A percentile compares a stretch with the other conserved stretches of the same genome.
Evolutionary conservation across 371 early-diverging fungal genomes (phyloP).

Genomic region (Mucor plumbeus): DNA sequence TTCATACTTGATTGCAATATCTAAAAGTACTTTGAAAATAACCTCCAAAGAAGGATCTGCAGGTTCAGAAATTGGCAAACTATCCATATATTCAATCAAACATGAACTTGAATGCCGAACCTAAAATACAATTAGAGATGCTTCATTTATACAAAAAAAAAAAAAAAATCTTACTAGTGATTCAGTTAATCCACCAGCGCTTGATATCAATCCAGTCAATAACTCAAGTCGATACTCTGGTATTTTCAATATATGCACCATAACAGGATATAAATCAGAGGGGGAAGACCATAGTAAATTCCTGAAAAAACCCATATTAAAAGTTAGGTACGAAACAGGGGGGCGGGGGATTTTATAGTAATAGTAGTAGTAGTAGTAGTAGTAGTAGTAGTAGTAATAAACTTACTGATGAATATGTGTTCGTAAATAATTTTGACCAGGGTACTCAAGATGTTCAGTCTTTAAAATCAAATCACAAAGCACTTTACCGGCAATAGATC

Average conservation of each 20-base stretch:
- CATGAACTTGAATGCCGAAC: conserved; percentile 73
- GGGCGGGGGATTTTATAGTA: too few relatives aligned
- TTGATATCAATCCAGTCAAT: conserved; percentile 71
- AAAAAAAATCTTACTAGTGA: conserved; percentile 69
- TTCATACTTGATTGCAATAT: conserved; percentile 50
- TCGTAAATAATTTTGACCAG: conserved; percentile 32
- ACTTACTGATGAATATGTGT: conserved; percentile 21
- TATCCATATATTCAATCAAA: conserved; percentile 65
- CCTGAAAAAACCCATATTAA: conserved; percentile 14
- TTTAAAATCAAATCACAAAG: conserved; percentile 51
- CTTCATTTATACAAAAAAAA: neutral
- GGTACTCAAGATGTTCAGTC: conserved; percentile 19
- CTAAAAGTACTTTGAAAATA: conserved; percentile 43
- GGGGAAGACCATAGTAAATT: conserved; percentile 71
- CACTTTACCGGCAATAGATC: conserved; percentile 68
- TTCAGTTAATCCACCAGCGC: conserved; percentile 84
- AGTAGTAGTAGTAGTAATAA: too few relatives aligned
- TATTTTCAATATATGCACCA: conserved; percentile 61
- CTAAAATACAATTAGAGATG: conserved; percentile 30
- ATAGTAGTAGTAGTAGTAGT: too few relatives aligned
- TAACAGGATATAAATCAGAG: conserved; percentile 66
- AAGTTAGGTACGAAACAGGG: neutral
- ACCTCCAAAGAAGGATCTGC: conserved; percentile 32
- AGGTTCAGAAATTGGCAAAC: conserved; percentile 33
- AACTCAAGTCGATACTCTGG: conserved; percentile 65